Base-by-base conservation (phyloP, 768 basidiomycete species). In the Leccinum variicolor region DNA sequence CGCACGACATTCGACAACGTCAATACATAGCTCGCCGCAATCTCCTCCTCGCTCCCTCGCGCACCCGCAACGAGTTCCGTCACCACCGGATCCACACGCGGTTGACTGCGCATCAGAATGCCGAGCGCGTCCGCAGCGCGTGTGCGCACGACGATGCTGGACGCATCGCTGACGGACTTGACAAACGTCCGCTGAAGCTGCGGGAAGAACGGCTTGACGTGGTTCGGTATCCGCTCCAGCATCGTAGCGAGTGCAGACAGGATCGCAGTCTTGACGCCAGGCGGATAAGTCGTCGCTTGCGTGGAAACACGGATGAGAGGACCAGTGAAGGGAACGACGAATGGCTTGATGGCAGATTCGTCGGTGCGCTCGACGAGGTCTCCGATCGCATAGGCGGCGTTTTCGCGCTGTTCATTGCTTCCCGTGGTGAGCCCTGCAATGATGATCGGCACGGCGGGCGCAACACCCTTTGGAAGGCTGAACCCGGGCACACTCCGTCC, bases 121-220 rank as follows among this genome's bases (percentile, higher is more conserved):
- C 95, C 95, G 1, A 98, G 79, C 11, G 92, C 85, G 85, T 58
- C 79, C 86, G 52, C 96, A 98, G 79, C 13, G 92, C 85, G 85
- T 58, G 79, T 86, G 52, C 96, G 85, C 25, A 98, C 92, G 15
- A 84, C 83, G 1, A 82, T 75, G 60, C 90, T 92, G 2, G 87
- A 79, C 8, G 87, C 73, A 69, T 98, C 95, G 56, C 88, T 84
- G 3, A 89, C 81, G 46, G 93, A 90, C 76, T 98, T 98, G 69
- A 97, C 90, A 66, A 98, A 98, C 0, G 94, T 98, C 33, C 95
- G 84, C 66, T 98, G 96, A 33, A 98, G 75, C 66, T 98, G 97
- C 2, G 96, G 97, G 82, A 98, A 98, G 86, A 98, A 98, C 3
- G 96, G 96, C 71, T 91, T 92, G 64, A 98, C 93, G 63, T 96